phyloP scores from a whole-genome alignment of 2,329 filamentous ascomycete genomes.

The Anthostomella pinea region DNA sequence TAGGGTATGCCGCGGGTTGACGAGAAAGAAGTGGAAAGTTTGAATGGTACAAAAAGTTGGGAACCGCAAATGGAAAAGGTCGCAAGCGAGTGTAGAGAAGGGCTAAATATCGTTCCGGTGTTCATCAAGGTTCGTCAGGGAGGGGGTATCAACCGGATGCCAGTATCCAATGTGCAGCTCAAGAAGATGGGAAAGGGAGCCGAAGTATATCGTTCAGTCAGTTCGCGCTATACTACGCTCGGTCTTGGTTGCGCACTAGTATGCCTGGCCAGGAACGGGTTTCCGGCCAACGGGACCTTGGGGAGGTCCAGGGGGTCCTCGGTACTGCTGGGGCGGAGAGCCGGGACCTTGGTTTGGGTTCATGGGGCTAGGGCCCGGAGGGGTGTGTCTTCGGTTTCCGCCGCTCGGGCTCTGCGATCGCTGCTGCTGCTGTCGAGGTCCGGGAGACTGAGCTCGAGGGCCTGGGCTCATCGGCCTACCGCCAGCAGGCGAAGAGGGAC shows the following conservation, averaged over 20 bases:
- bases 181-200: background rate
- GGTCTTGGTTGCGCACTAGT: slow-evolving; percentile 28
- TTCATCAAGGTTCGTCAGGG: slow-evolving; percentile 30
- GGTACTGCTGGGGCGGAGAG: slow-evolving; percentile 26
- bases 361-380: slow-evolving; percentile 47
- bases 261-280: slow-evolving; percentile 55
- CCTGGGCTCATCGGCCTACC: slow-evolving; percentile 24
- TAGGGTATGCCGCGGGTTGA: slow-evolving; percentile 13
- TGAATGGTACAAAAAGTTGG: slow-evolving; percentile 13
- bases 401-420: slow-evolving; percentile 41
- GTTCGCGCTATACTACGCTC: background rate
- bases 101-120: slow-evolving; percentile 25
- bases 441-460: slow-evolving; percentile 46
- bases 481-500: slow-evolving; percentile 7
- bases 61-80: slow-evolving; percentile 20
- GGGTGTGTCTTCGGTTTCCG: slow-evolving; percentile 39
- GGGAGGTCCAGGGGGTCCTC: slow-evolving; percentile 32
- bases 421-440: slow-evolving; percentile 32
- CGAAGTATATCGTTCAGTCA: slow-evolving; percentile 1
- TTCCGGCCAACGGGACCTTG: slow-evolving; percentile 50
- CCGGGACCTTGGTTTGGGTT: slow-evolving; percentile 36
- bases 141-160: slow-evolving; percentile 9
- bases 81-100: slow-evolving; percentile 36
- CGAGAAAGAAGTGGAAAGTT: slow-evolving; percentile 16
- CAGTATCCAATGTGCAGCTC: slow-evolving; percentile 4